Base-by-base conservation (phyloP, 108 stramenopile genomes). In the Discostella stelligeroides region DNA sequence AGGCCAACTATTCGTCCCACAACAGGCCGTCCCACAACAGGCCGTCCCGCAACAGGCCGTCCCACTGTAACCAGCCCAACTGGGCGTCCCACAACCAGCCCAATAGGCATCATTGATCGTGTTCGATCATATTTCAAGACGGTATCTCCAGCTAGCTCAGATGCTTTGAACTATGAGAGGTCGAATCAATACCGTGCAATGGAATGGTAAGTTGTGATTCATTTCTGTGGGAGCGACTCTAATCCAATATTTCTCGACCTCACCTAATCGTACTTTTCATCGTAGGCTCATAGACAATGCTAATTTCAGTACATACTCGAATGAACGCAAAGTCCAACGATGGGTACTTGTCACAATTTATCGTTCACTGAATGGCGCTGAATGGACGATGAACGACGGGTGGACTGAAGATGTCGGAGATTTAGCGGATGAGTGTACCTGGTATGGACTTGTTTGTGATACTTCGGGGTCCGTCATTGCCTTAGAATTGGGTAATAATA, bases 361-460 rank as follows among this genome's bases (percentile, higher is more conserved):
- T 38, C 43, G 65, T 37, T 59, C 65, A 12, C 76, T 83, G 1
- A 60, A 66, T 25, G 82, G 82, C 25, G 28, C 39, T 14, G 70
- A 79, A 40, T 79, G 77, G 77, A 51, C 47, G 28, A 18, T 60
- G 34, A 24, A 14, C 0, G 43, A 66, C 17, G 77, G 77, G 13
- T 79, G 77, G 77, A 40, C 64, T 17, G 51, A 67, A 23, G 39
- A 58, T 20, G 8, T 20, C 23, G 76, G 63, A 14, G 54, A 66
- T 49, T 20, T 63, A 8, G 43, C 42, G 13, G 34, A 79, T 45
- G 77, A 79, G 60, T 79, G 77, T 17, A 53, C 65, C n/a, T 79
- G 77, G 77, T 62, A 79, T 65, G 70, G 70, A 20, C 25, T 79
- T 50, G 27, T 50, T 39, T 79, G 77, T 50, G 64, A 70, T 43